Conservation (phyloP, 1,284 basidiomycete genomes). For the Ceratobasidium sp. region DNA sequence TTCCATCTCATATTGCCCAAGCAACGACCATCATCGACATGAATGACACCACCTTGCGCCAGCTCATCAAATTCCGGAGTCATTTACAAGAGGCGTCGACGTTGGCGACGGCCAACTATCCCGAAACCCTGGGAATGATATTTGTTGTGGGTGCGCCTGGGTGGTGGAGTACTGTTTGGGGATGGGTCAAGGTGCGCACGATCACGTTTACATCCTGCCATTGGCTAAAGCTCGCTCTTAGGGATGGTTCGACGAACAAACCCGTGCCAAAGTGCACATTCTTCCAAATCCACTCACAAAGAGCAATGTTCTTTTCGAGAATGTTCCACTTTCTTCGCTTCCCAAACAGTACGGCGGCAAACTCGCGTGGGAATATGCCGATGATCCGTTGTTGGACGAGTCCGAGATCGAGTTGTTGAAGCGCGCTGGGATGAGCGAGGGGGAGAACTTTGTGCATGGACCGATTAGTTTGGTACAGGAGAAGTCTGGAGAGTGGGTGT, state of each 20-base stretch:
- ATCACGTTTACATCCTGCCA: background rate
- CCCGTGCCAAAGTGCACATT: conserved; percentile 76
- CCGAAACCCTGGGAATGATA: conserved; percentile 63
- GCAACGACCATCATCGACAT: conserved; percentile 77
- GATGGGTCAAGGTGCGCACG: conserved; percentile 74
- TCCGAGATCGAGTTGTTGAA: conserved; percentile 39
- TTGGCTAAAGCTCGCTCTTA: conserved; percentile 50
- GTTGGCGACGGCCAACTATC: conserved; percentile 81
- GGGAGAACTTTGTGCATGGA: conserved; percentile 29
- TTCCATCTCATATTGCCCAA: conserved; percentile 51
- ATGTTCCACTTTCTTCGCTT: conserved; percentile 29
- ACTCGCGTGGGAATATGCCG: conserved; percentile 46
- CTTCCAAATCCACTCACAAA: conserved; percentile 54
- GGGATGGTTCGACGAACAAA: conserved; percentile 83
- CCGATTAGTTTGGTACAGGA: conserved; percentile 18
- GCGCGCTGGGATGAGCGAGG: conserved; percentile 27
- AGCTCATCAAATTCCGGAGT: conserved; percentile 74
- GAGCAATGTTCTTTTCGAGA: conserved; percentile 27
- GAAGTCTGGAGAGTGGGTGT: conserved; percentile 18
- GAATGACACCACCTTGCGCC: conserved; percentile 66
- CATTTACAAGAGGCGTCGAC: conserved; percentile 80
- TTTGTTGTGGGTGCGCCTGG: conserved; percentile 79
- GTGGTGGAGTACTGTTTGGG: conserved; percentile 83
- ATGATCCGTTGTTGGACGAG: conserved; percentile 45
- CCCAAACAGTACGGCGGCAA: conserved; percentile 48